Conservation (phyloP, 208 protist species). For the Wallacemonas sp. region DNA sequence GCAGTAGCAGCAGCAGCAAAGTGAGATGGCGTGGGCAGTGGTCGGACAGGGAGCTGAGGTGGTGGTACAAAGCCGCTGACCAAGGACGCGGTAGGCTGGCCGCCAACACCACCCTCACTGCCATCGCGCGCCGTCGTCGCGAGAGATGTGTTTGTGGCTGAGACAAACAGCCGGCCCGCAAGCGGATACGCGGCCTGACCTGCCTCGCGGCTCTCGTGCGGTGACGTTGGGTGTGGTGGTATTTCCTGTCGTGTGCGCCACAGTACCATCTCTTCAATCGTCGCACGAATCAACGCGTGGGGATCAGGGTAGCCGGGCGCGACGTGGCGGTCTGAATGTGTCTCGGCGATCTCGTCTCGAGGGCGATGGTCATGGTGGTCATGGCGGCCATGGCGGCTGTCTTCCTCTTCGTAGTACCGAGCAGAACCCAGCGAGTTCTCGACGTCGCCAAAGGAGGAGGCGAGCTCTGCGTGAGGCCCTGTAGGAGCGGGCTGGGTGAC, state of each 20-base stretch:
- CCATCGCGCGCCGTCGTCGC: not conserved
- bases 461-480: too few species aligned
- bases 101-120: not conserved
- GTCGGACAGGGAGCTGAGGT: not conserved
- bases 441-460: too few species aligned
- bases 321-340: not conserved
- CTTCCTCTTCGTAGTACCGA: conserved; percentile 8
- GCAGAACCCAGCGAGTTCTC: conserved; percentile 1
- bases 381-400: not conserved
- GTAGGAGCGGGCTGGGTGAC: not conserved
- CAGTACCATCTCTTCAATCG: not conserved
- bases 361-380: not conserved
- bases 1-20: too few species aligned
- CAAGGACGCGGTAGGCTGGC: not conserved
- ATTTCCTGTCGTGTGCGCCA: conserved; percentile 1
- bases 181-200: not conserved
- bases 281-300: not conserved
- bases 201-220: conserved; percentile 6
- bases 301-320: not conserved
- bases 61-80: conserved; percentile 11
- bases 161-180: conserved; percentile 3
- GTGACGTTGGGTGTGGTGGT: not conserved
- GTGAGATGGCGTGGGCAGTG: too few species aligned
- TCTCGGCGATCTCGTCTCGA: not conserved
- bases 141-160: not conserved